Evolutionary conservation across 2,329 filamentous ascomycete species (phyloP).

Genomic region (Fusarium tricinctum): DNA sequence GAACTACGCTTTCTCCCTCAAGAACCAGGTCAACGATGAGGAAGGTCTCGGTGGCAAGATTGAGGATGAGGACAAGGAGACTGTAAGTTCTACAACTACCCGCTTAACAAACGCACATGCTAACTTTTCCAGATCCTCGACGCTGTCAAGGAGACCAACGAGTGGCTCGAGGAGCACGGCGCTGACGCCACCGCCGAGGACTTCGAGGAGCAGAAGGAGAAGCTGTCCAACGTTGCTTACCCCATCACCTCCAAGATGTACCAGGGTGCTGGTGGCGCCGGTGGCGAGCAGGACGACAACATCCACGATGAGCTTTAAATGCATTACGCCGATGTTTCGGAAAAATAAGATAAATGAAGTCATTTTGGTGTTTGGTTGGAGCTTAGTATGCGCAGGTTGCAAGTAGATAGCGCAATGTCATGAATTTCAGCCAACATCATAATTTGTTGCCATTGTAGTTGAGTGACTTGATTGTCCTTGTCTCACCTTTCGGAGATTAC

Average conservation of each 20-base stretch:
- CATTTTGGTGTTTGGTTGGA: constrained; percentile 52
- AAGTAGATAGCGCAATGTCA: constrained; percentile 52
- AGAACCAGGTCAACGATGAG: constrained; percentile 99
- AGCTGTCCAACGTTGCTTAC: constrained; percentile 95
- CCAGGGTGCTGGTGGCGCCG: constrained; percentile 68
- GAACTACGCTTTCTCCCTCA: constrained; percentile 99
- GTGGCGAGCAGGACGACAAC: constrained; percentile 75
- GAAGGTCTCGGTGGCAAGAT: constrained; percentile 99
- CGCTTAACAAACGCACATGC: constrained; percentile 28
- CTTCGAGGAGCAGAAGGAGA: constrained; percentile 99
- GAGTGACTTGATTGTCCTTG: neutral
- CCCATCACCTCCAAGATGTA: constrained; percentile 99
- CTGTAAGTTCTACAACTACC: constrained; percentile 67
- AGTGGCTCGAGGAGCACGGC: constrained; percentile 97
- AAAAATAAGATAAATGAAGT: constrained; percentile 49
- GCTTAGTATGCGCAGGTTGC: constrained; percentile 47
- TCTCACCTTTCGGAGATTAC: neutral
- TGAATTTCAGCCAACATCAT: constrained; percentile 37
- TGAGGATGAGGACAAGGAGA: constrained; percentile 98
- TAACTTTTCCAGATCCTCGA: constrained; percentile 78
- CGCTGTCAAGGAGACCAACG: constrained; percentile 94
- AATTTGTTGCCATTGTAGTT: neutral
- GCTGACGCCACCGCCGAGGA: constrained; percentile 89
- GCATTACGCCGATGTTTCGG: constrained; percentile 51
- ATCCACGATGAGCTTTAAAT: constrained; percentile 85